These are phyloP conservation scores for Sporodiniella umbellata DNA, from an alignment of 371 early-diverging fungal species.

Conservation along the genomic window DNA sequence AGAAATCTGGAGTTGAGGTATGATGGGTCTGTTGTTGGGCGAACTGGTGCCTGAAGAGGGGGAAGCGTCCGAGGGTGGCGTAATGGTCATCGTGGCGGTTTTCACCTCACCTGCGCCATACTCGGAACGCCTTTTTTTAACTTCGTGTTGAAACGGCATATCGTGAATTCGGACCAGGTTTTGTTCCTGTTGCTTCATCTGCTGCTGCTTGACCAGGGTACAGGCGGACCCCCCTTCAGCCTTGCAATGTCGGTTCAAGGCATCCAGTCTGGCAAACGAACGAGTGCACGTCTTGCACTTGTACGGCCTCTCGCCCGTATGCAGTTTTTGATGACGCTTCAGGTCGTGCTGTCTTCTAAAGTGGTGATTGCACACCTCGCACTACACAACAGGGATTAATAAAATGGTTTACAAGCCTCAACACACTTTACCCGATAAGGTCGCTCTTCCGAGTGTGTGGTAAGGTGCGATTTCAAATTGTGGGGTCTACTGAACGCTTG, in stretches of 20 bases:
- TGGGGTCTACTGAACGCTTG: conserved; percentile 39
- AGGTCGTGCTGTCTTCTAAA: conserved; percentile 77
- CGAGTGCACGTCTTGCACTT: conserved; percentile 39
- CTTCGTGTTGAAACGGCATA: not conserved
- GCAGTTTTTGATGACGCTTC: conserved; percentile 73
- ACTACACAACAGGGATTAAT: conserved; percentile 16
- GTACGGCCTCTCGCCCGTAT: conserved; percentile 76
- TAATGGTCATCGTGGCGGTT: conserved; percentile 1
- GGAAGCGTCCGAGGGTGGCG: not conserved
- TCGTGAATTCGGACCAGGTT: conserved; percentile 3
- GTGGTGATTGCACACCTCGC: conserved; percentile 45
- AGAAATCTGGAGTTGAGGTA: conserved; percentile 26
- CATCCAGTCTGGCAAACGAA: conserved; percentile 77
- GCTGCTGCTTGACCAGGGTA: conserved; percentile 23
- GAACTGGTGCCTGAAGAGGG: not conserved
- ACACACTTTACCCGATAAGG: conserved; percentile 32
- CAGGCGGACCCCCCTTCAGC: conserved; percentile 56
- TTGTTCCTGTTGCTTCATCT: conserved; percentile 10
- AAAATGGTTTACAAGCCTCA: conserved; percentile 6
- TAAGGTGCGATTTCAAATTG: conserved; percentile 42
- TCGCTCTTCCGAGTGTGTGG: conserved; percentile 37
- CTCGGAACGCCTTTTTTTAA: not conserved
- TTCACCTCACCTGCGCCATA: not conserved
- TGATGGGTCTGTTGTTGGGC: conserved; percentile 15
- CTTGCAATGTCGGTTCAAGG: conserved; percentile 71